phyloP scores from a whole-genome alignment of 768 basidiomycete genomes.

The Rhodosporidiobolus sp. region DNA sequence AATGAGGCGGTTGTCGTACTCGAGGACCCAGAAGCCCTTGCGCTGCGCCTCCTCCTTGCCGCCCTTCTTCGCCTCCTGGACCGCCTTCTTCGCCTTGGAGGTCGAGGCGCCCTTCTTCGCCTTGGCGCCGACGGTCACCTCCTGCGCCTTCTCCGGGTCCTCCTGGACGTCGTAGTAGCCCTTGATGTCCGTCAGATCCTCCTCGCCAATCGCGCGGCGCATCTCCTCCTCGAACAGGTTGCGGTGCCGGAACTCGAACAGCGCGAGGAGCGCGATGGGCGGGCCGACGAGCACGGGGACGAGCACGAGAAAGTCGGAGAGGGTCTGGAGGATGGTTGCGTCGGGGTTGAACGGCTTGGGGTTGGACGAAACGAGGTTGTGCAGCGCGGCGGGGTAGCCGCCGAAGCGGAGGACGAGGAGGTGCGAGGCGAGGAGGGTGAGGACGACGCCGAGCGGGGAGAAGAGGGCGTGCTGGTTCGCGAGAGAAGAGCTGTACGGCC shows the following conservation, averaged over 20 bases:
- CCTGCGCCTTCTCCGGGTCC: not conserved
- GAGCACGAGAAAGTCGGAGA: conserved; percentile 18
- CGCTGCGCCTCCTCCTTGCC: conserved; percentile 4
- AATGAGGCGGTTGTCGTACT: conserved; percentile 35
- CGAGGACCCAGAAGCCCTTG: conserved; percentile 38
- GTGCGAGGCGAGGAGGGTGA: conserved; percentile 10
- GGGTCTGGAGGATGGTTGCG: conserved; percentile 8
- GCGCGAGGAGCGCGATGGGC: conserved; percentile 28
- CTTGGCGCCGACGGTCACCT: not conserved
- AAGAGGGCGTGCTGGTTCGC: conserved; percentile 33
- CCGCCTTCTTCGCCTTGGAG: not conserved
- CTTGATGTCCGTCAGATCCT: conserved; percentile 29
- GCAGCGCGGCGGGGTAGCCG: conserved; percentile 26
- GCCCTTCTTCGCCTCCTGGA: not conserved
- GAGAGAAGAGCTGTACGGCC: conserved; percentile 12
- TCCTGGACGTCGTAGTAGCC: conserved; percentile 23
- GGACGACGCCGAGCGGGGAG: conserved; percentile 13
- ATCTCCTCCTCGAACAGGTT: conserved; percentile 34
- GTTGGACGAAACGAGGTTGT: conserved; percentile 16
- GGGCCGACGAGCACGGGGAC: conserved; percentile 28
- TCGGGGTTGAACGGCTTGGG: conserved; percentile 8
- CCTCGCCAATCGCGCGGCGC: conserved; percentile 35
- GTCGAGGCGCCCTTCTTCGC: not conserved
- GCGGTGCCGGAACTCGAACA: conserved; percentile 34
- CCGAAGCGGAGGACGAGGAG: conserved; percentile 9